Percentiles rank a stretch among this genome's conserved stretches.
Evolutionary conservation across 306 rosid genomes (phyloP).

Genomic region (Prunus davidiana): DNA sequence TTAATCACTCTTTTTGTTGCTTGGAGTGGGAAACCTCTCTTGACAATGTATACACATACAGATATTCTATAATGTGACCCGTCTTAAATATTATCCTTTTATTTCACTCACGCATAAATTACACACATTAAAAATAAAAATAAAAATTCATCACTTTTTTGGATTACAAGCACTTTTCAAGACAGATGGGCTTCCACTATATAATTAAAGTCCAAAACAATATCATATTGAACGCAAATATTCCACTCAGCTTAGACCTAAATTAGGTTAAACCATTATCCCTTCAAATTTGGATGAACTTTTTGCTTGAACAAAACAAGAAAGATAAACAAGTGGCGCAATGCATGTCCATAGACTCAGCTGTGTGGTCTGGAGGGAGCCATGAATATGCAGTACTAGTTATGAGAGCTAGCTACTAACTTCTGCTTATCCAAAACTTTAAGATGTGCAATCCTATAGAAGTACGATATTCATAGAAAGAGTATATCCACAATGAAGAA

Average conservation of each 20-base stretch:
- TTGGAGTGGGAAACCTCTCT: too few relatives aligned
- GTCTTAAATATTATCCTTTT: too few relatives aligned
- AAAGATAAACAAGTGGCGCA: conserved; percentile 6
- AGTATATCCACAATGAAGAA: conserved; percentile 8
- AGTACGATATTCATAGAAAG: conserved; percentile 6
- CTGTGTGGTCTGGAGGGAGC: conserved; percentile 5
- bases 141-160: neutral
- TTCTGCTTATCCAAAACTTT: neutral
- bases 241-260: neutral
- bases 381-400: neutral
- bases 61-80: too few relatives aligned
- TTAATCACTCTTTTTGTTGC: too few relatives aligned
- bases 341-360: neutral
- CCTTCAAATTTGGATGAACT: neutral
- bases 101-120: too few relatives aligned
- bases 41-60: too few relatives aligned
- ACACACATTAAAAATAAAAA: too few relatives aligned
- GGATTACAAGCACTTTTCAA: neutral
- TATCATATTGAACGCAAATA: neutral
- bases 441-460: neutral
- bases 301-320: neutral
- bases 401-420: neutral
- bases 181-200: neutral
- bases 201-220: neutral
- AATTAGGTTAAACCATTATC: neutral